Evolutionary conservation across 2,329 filamentous ascomycete species (phyloP), one percentile per base, ranked within the genome.

Genomic region (Ophiostoma quercus): DNA sequence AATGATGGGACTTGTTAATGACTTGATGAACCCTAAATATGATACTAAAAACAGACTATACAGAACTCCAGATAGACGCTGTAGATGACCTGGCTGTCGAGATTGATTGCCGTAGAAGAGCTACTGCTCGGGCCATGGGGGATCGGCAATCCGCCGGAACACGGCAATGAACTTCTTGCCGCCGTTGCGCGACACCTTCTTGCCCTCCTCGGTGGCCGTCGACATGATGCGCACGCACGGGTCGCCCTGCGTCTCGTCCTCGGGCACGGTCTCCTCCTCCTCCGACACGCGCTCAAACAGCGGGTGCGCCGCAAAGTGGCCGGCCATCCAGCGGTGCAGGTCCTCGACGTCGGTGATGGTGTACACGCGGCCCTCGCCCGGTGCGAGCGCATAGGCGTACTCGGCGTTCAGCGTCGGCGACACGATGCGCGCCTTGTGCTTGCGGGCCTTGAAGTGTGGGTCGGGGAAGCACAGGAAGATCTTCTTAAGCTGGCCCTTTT

Each of bases 401-500:
- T 99, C 95, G 0, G 93, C 92, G 76, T 92, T 94, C 68, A 99
- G 82, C 16, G 92, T 93, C 62, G 90, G 86, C 29, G 92, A 95
- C 2, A 99, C 92, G 75, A 99, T 99, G 54, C 95, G 85, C 54
- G 94, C 94, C 81, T 99, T 99, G 83, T 98, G 95, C 80, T 99
- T 99, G 73, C 94, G 87, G 14, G 92, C 88, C 81, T 99, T 99
- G 84, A 99, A 99, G 80, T 99, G 95, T 71, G 95, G 95, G 77
- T 99, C 95, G 0, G 95, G 95, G 78, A 99, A 99, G 82, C 95
- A 99, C 75, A 99, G 91, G 79, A 99, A 99, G 77, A 98, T 92
- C 77, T 96, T 96, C 73, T 85, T 87, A 16, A 99, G 87, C 78
- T 97, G 94, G 16, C 81, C 84, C 76, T 89, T 91, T 69, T 81